phyloP scores from a whole-genome alignment of 2,329 filamentous ascomycete genomes.

The Aspergillus ruber region DNA sequence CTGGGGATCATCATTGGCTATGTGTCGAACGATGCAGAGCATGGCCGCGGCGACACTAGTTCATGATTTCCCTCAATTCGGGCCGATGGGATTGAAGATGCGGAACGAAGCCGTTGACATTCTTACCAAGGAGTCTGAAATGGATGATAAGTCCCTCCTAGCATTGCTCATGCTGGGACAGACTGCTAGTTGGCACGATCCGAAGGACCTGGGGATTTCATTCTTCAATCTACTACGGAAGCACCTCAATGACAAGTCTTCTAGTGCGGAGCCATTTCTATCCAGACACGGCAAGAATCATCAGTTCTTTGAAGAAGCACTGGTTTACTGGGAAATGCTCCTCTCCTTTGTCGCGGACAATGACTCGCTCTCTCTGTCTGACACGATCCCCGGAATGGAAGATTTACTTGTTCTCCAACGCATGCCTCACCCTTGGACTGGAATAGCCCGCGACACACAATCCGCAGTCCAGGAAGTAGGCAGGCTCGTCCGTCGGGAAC shows the following conservation, averaged over 20 bases:
- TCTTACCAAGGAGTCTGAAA: constrained; percentile 41
- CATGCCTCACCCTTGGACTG: constrained; percentile 35
- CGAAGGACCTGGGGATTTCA: constrained; percentile 49
- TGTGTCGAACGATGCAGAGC: constrained; percentile 57
- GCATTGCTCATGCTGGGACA: constrained; percentile 54
- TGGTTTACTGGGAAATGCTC: constrained; percentile 56
- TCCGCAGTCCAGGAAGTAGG: constrained; percentile 41
- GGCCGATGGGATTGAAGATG: constrained; percentile 44
- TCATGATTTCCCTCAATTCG: constrained; percentile 52
- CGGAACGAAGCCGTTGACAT: constrained; percentile 48
- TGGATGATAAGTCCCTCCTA: constrained; percentile 52
- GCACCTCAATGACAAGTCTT: constrained; percentile 38
- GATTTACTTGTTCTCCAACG: constrained; percentile 28
- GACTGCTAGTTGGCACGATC: constrained; percentile 56
- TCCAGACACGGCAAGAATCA: constrained; percentile 34
- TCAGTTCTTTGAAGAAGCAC: constrained; percentile 50
- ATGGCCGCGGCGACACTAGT: constrained; percentile 58
- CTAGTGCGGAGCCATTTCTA: constrained; percentile 7
- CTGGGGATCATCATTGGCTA: constrained; percentile 53
- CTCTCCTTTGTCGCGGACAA: constrained; percentile 48
- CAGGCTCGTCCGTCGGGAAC: constrained; percentile 33
- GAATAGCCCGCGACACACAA: constrained; percentile 32
- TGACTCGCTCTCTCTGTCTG: constrained; percentile 25
- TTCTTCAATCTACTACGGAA: constrained; percentile 41
- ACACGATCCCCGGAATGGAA: constrained; percentile 12